Conservation (phyloP, 352 stramenopile species). For the Phytopythium chamaehyphon region DNA sequence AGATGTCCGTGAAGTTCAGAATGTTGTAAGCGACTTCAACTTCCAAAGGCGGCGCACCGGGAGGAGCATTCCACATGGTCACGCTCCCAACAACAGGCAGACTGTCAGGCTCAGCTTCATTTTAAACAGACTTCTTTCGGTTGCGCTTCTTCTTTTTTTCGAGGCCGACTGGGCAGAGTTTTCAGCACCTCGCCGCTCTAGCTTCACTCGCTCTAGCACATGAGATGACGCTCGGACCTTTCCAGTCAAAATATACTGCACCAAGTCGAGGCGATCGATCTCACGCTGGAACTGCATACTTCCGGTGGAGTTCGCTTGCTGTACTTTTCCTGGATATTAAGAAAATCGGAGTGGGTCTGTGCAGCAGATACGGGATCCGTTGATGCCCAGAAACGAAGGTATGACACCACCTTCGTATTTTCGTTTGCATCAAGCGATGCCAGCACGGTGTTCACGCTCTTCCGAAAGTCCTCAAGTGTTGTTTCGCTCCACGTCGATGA, state of each 20-base stretch:
- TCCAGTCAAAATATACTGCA: slow-evolving; percentile 20
- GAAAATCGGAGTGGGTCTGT: slow-evolving; percentile 9
- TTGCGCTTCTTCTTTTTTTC: neutral
- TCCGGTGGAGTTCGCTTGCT: neutral
- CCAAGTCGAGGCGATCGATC: slow-evolving; percentile 16
- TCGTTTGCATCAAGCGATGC: slow-evolving; percentile 7
- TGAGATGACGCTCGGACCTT: slow-evolving; percentile 12
- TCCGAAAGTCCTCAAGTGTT: slow-evolving; percentile 13
- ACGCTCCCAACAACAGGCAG: slow-evolving; percentile 12
- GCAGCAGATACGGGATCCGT: slow-evolving; percentile 12
- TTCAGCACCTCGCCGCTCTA: slow-evolving; percentile 1
- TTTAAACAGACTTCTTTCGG: slow-evolving; percentile 1
- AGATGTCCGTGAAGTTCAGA: neutral
- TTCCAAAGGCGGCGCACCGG: slow-evolving; percentile 6
- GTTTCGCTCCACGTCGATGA: slow-evolving; percentile 19
- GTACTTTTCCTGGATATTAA: slow-evolving; percentile 13
- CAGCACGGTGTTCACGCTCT: slow-evolving; percentile 9
- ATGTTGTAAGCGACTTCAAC: slow-evolving; percentile 12
- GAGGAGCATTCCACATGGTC: slow-evolving; percentile 22
- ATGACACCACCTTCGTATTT: slow-evolving; percentile 17
- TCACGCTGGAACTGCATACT: slow-evolving; percentile 9
- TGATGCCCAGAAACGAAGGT: slow-evolving; percentile 18
- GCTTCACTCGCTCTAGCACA: too few species aligned
- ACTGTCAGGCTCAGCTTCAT: neutral
- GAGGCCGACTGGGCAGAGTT: neutral